Base-by-base conservation (phyloP, 2,329 filamentous ascomycete species). In the Fusarium drepaniforme region DNA sequence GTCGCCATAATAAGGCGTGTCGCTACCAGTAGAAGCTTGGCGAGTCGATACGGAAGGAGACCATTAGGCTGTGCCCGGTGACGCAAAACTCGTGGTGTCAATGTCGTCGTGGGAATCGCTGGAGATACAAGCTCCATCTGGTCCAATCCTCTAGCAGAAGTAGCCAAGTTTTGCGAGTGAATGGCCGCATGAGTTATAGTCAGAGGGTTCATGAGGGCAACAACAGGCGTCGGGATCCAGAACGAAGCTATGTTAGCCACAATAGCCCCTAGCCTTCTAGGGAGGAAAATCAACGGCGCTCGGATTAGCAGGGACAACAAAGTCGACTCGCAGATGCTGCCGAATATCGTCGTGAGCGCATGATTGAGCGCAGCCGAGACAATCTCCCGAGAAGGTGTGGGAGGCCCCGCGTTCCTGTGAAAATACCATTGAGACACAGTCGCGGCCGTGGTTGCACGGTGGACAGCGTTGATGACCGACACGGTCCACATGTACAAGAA, bases 351-450 rank as follows among this genome's bases (percentile, higher is more conserved):
- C 18, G 94, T 96, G 16, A 91, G 87, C 4, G 96, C 93, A 84
- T 99, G 97, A 60, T 88, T 87, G 53, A 98, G 86, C 16, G 96
- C 96, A 8, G 96, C 96, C 71, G 90, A 88, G 30, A 98, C 95
- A 58, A 98, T 93, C 66, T 96, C 93, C 67, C 89, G 88, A 1
- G 95, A 96, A 1, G 94, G 92, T 3, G 95, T 92, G 11, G 93
- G 88, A 7, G 96, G 95, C 13, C 92, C 90, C 6, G 92, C 91
- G 78, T 97, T 93, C 73, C 97, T 94, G 83, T 98, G 96, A 83
- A 98, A 99, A 84, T 99, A 99, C 97, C 97, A 99, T 83, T 99
- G 97, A 46, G 95, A 97, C 28, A 98, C 96, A 1, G 96, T 98
- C 13, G 97, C 97, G 28, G 95, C 96, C 16, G 96, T 98, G 18